Evolutionary conservation across 2,329 filamentous ascomycete species (phyloP), one percentile per base, ranked within the genome.

Genomic region (Coniella vitis): DNA sequence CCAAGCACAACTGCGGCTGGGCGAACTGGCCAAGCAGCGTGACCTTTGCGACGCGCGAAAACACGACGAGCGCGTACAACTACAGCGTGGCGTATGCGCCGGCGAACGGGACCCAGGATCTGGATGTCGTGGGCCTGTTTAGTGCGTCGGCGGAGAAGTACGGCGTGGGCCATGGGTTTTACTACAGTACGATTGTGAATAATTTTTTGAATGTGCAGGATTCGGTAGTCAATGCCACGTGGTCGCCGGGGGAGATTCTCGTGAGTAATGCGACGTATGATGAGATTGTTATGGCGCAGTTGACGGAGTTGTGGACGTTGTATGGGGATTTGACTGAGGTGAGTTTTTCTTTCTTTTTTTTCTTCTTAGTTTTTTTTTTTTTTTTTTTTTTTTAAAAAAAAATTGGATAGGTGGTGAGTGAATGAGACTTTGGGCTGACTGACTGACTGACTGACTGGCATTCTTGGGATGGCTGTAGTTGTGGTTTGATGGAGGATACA

Each of bases 1-100:
- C 57, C 8, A 63, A 62, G 43, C 61, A 63, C 47, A 63, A 63
- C 40, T 63, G 61, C 47, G 61, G 61, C 12, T 63, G 62, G 48
- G 56, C 57, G 3, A 58, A 54, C 2, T 63, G 60, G 60, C 60
- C 61, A 2, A 62, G 58, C 35, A 39, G 58, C 34, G 58, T 63
- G 5, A 53, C 45, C 14, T 62, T 63, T 39, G 42, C 51, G 38
- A 56, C 56, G 12, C 45, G 53, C 4, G 57, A 60, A 13, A 57
- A 58, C 14, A 45, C 56, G 13, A 55, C 55, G 17, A 56, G 59
- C n/a, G 20, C 45, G 9, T 62, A 62, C 43, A 57, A 60, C 36
- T 61, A 62, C 42, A 61, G 59, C 1, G 54, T 61, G 22, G 58
- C 57, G 4, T 52, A 61, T 17, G 59, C 60, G 1, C 61, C 61